Evolutionary conservation across 768 basidiomycete species (phyloP), one percentile per base, ranked within the genome.

Genomic region (Lactarius hatsudake): DNA sequence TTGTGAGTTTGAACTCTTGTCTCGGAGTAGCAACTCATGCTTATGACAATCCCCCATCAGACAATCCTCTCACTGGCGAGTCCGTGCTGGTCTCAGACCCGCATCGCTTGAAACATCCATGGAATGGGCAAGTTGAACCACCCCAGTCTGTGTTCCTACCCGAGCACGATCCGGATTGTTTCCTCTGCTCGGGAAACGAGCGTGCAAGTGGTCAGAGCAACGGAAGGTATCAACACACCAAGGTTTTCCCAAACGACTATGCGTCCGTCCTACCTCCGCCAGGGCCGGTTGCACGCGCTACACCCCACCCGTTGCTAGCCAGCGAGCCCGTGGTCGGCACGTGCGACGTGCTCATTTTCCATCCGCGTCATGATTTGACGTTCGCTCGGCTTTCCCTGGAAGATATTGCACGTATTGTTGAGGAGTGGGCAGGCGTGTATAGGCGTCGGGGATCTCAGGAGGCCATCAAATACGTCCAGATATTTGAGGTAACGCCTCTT

Each of bases 61-160:
- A 85, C 74, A 96, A 96, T 73, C 92, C 94, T 4, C 83, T 96
- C 65, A 87, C 85, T 0, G 83, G 85, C 66, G 88, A 89, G 71
- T 82, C 91, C 73, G 79, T 94, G 63, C 86, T 96, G 40, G 90
- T 94, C 42, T 94, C 93, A 10, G 64, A 63, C 45, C 93, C 94
- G 0, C 94, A 96, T 76, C 89, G 95, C 61, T 93, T 83, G 9
- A 93, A 91, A 73, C 86, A 95, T 26, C 95, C 95, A 17, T 97
- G 95, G 95, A 82, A 88, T 48, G 94, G 94, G 36, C 93, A 96
- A 74, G 86, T 86, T 1, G 94, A 96, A 69, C 75, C 86, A 1
- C 82, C 88, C 0, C 82, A 87, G 65, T 57, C 80, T 1, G 73
- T 78, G 8, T 74, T 78, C 42, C 80, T 90, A 5, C 89, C 88